Evolutionary conservation across 345 rosid species (phyloP).

Genomic region (Odontarrhena argentea): DNA sequence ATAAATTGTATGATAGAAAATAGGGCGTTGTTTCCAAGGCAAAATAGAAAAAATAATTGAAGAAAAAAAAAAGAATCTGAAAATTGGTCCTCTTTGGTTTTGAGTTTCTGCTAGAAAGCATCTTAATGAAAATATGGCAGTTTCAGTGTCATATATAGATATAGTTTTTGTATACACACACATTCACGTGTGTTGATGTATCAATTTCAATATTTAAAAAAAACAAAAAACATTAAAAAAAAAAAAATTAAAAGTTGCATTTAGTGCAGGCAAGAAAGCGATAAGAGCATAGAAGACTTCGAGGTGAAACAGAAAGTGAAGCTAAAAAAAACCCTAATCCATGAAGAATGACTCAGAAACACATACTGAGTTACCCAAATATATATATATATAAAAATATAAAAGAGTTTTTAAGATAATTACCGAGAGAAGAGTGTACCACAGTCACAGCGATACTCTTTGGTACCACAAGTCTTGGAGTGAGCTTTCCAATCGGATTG

Average conservation of each 20-base stretch:
- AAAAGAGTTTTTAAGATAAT: conserved; percentile 2
- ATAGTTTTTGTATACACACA: conserved; percentile 26
- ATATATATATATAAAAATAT: conserved; percentile 12
- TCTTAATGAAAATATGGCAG: conserved; percentile 44
- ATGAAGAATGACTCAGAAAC: conserved; percentile 39
- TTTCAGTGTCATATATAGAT: conserved; percentile 43
- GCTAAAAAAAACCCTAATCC: conserved; percentile 44
- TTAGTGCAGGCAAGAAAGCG: conserved; percentile 41
- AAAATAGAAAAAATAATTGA: conserved; percentile 16
- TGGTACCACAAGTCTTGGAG: conserved; percentile 77
- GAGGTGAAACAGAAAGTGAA: conserved; percentile 48
- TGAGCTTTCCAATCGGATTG: conserved; percentile 93
- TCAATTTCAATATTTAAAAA: conserved; percentile 2
- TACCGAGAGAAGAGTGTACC: conserved; percentile 88
- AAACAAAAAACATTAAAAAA: not conserved
- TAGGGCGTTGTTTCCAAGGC: conserved; percentile 67
- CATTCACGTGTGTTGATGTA: conserved; percentile 44
- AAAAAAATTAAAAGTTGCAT: conserved; percentile 31
- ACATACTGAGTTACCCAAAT: conserved; percentile 25
- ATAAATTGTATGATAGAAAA: conserved; percentile 33
- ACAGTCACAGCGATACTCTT: conserved; percentile 80
- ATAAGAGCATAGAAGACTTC: conserved; percentile 46
- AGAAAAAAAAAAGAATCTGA: conserved; percentile 3
- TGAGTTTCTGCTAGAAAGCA: conserved; percentile 44
- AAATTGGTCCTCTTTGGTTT: conserved; percentile 41